Base-by-base conservation (phyloP, 495 filamentous ascomycete species). In the Pyrenula aspistea region DNA sequence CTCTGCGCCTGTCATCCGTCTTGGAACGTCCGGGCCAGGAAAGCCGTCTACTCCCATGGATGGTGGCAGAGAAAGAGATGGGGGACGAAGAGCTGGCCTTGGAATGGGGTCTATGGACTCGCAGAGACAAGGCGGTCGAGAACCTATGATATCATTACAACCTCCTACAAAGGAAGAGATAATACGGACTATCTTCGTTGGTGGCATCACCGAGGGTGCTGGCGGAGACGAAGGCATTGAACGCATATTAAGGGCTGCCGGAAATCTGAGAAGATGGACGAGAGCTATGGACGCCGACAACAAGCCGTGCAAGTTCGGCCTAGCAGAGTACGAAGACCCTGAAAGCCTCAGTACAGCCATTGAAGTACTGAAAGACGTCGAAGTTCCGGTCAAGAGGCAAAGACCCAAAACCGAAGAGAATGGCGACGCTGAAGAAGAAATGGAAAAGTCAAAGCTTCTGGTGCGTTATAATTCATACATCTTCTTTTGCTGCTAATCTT, bases 291-390 rank as follows among this genome's bases (percentile, higher is more conserved):
- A 93, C 70, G 84, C 87, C 25, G 85, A 94, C 61, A 82, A 86
- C 53, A 95, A 94, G 74, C 82, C 83, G 51, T 88, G 85, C 66
- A 82, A 83, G 55, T 97, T 97, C 73, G 94, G 93, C 42, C 97
- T 99, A 73, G 93, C 91, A 58, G 91, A 97, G 73, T 99, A 87
- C 72, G 92, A 95, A 58, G 91, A 97, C 71, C 82, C 86, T 25
- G 87, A 95, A 67, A 91, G 89, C 62, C 77, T 99, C 61, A 83
- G 83, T 71, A 84, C 84, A 53, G 93, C 92, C 56, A 84, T 90
- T 56, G 89, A 95, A 71, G 82, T 92, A 51, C 80, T 96, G 64
- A 85, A 82, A 71, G 86, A 91, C 64, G 76, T 98, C 56, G 78
- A 94, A 69, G 84, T 97, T 53, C 94, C 93, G 57, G 72, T 86